These are phyloP conservation scores for Coemansia sp. DNA, from an alignment of 192 early-diverging fungal species.

Conservation along the genomic window DNA sequence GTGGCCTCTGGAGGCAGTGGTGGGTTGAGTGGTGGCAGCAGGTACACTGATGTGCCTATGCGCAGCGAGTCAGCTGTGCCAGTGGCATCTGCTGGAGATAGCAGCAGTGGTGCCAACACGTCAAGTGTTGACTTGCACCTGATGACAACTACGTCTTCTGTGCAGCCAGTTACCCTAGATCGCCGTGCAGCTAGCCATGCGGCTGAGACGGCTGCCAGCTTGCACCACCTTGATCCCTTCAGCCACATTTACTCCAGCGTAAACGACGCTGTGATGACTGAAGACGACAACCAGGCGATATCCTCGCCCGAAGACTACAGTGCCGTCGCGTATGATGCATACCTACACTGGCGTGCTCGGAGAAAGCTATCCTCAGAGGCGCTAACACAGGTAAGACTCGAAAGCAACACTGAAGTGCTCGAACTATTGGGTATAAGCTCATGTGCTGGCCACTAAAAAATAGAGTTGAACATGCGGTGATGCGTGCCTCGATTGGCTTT, in stretches of 20 bases:
- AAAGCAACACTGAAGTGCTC: not conserved
- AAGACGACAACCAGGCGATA: slow-evolving; percentile 22
- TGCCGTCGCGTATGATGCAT: slow-evolving; percentile 22
- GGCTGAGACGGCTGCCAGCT: not conserved
- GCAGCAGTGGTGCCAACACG: not conserved
- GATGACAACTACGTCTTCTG: not conserved
- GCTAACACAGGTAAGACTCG: slow-evolving; percentile 32
- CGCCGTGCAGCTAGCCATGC: not conserved
- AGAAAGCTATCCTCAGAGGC: slow-evolving; percentile 21
- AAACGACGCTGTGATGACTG: not conserved
- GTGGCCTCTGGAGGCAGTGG: not conserved
- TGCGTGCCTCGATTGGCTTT: not conserved
- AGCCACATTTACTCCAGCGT: not conserved
- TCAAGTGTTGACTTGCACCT: not conserved
- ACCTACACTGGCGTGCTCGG: slow-evolving; percentile 36
- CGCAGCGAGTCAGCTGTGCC: slow-evolving; percentile 4
- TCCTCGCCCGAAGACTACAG: slow-evolving; percentile 26
- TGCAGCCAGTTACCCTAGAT: not conserved
- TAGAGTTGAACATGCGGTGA: not conserved
- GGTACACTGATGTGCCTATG: not conserved
- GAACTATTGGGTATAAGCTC: not conserved
- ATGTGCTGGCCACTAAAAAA: not conserved
- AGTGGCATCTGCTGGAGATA: not conserved
- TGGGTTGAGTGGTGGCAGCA: not conserved
- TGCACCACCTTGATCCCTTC: not conserved